These are phyloP conservation scores for Asterochloris sp. DNA, from an alignment of 139 green algal species.

Conservation along the genomic window DNA sequence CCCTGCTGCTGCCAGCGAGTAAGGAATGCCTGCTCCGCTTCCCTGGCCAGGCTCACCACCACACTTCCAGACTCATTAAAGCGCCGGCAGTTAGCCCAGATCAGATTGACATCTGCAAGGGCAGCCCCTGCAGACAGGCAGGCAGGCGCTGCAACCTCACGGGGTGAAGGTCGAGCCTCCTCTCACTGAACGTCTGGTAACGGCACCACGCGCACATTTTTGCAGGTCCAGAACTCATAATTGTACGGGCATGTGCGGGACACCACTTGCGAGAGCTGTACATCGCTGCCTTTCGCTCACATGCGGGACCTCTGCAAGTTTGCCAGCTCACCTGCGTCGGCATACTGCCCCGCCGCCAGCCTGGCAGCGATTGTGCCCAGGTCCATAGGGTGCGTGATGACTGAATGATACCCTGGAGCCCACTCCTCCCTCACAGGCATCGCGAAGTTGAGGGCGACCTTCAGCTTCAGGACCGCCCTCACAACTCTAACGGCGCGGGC, in stretches of 20 bases:
- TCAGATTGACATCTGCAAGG: slow-evolving; percentile 39
- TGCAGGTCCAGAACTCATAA: too few relatives aligned
- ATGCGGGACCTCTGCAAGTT: background rate
- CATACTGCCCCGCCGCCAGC: slow-evolving; percentile 21
- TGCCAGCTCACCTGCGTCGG: background rate
- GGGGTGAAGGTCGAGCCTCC: background rate
- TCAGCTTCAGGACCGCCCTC: slow-evolving; percentile 1
- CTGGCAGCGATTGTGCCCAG: slow-evolving; percentile 18
- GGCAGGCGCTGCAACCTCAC: background rate
- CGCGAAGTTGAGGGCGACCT: slow-evolving; percentile 4
- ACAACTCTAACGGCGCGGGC: slow-evolving; percentile 6
- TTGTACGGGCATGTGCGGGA: background rate
- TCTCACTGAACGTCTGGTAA: background rate
- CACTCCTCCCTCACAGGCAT: slow-evolving; percentile 25
- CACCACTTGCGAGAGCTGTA: background rate
- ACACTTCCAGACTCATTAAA: slow-evolving; percentile 35
- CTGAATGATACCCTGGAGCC: slow-evolving; percentile 31
- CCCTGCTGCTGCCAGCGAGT: slow-evolving; percentile 15
- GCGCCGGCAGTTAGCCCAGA: slow-evolving; percentile 46
- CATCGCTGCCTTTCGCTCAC: background rate
- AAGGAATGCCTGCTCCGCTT: slow-evolving; percentile 15
- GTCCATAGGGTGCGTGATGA: slow-evolving; percentile 36
- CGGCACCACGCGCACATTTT: background rate
- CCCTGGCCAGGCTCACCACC: slow-evolving; percentile 6
- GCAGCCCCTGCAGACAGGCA: slow-evolving; percentile 17